These are phyloP conservation scores for Phytophthora syringae DNA, from an alignment of 352 stramenopile genomes.

Conservation along the genomic window DNA sequence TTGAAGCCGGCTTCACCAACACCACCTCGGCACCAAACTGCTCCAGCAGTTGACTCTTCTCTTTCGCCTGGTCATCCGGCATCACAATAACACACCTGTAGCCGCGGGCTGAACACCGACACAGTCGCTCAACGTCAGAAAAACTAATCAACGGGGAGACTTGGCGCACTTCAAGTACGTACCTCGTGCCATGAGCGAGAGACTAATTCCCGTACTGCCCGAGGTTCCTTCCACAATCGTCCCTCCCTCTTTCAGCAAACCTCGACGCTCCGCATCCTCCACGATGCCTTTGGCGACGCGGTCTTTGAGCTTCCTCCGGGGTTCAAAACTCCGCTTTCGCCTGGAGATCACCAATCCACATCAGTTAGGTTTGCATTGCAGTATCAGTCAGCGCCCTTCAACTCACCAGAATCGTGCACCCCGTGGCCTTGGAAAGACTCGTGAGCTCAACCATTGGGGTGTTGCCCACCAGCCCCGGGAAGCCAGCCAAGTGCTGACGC, in stretches of 20 bases:
- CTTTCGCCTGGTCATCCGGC: conserved; percentile 96
- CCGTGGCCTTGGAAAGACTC: conserved; percentile 90
- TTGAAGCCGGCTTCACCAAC: conserved; percentile 92
- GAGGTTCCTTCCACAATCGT: conserved; percentile 98
- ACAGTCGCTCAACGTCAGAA: conserved; percentile 7
- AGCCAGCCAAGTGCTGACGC: conserved; percentile 39
- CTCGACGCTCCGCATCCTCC: conserved; percentile 90
- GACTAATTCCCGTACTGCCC: conserved; percentile 97
- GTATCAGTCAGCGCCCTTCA: not conserved
- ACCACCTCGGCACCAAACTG: conserved; percentile 90
- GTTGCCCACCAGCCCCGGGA: conserved; percentile 92
- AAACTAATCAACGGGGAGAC: not conserved
- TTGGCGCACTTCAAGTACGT: conserved; percentile 3
- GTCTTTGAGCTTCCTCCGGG: conserved; percentile 98
- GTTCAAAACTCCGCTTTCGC: conserved; percentile 98
- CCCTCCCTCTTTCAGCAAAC: conserved; percentile 89
- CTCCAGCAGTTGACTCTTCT: conserved; percentile 87
- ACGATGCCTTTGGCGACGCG: conserved; percentile 96
- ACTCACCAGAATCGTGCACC: conserved; percentile 88
- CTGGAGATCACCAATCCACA: conserved; percentile 27
- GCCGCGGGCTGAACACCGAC: conserved; percentile 68
- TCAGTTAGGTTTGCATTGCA: conserved; percentile 1
- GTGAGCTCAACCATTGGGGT: conserved; percentile 93
- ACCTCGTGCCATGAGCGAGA: conserved; percentile 94
- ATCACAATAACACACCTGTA: conserved; percentile 97